Conservation (phyloP, 768 basidiomycete genomes). For the Russula emetica region DNA sequence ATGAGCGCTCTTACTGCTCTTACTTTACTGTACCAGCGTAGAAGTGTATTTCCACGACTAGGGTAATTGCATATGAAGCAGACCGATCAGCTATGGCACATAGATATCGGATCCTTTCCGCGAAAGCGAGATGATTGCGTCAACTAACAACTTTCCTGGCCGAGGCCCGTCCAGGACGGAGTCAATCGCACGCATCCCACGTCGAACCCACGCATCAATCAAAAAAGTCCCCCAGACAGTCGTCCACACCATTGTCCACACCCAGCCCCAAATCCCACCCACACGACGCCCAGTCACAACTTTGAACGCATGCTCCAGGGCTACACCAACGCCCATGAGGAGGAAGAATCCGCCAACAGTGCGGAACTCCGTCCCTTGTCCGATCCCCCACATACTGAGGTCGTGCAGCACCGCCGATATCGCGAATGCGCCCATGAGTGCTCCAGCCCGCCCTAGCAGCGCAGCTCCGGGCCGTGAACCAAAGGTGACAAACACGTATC, state of each 20-base stretch:
- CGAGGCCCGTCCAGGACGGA: not conserved
- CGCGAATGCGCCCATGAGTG: slow-evolving; percentile 54
- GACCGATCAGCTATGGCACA: not conserved
- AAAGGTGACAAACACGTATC: slow-evolving; percentile 33
- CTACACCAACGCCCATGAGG: slow-evolving; percentile 50
- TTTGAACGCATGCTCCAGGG: slow-evolving; percentile 48
- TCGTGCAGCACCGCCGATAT: slow-evolving; percentile 58
- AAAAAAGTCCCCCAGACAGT: slow-evolving; percentile 38
- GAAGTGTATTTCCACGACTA: slow-evolving; percentile 34
- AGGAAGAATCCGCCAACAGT: slow-evolving; percentile 52
- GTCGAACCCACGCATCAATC: slow-evolving; percentile 24
- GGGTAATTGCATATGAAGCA: not conserved
- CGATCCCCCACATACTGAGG: slow-evolving; percentile 58
- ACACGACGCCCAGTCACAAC: slow-evolving; percentile 43
- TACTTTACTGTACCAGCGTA: no score
- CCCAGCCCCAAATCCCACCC: slow-evolving; percentile 45
- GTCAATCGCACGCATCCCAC: slow-evolving; percentile 13
- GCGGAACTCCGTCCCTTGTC: slow-evolving; percentile 46
- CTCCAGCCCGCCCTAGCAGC: slow-evolving; percentile 47
- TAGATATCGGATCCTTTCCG: not conserved
- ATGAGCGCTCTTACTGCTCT: not conserved
- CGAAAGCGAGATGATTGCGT: not conserved
- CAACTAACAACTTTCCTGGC: slow-evolving; percentile 11
- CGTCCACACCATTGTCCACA: slow-evolving; percentile 53
- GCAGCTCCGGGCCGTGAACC: slow-evolving; percentile 36